Conservation (phyloP, 495 filamentous ascomycete genomes). For the Xylaria curta region DNA sequence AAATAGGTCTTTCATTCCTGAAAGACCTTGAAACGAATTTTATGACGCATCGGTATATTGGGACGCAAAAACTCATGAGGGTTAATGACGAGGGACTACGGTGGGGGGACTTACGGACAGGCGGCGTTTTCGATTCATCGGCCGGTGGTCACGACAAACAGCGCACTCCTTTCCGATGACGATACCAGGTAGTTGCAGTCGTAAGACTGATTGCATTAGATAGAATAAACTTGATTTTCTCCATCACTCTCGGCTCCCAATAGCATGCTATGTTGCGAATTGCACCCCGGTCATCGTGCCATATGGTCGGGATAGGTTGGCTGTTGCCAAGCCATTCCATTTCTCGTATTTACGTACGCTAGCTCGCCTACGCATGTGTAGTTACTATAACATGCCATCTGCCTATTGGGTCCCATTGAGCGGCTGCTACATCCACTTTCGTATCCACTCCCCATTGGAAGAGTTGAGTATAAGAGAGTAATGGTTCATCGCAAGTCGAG, state of each 20-base stretch:
- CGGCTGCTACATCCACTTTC: neutral
- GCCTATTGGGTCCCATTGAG: neutral
- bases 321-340: constrained; percentile 10
- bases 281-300: constrained; percentile 2
- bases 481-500: neutral
- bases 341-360: constrained; percentile 18
- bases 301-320: constrained; percentile 3
- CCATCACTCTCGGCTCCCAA: too few relatives aligned
- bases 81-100: neutral
- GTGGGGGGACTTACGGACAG: neutral
- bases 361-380: too few relatives aligned
- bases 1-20: neutral
- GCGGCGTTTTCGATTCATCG: constrained; percentile 21
- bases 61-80: constrained; percentile 8
- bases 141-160: constrained; percentile 15
- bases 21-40: constrained; percentile 3
- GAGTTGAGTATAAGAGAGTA: neutral
- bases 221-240: constrained; percentile 14
- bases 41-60: constrained; percentile 10
- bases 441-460: neutral
- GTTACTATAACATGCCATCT: neutral
- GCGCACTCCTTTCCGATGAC: constrained; percentile 14
- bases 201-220: constrained; percentile 4
- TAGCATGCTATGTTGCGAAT: neutral
- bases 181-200: constrained; percentile 9